Base-by-base conservation (phyloP, 2,329 filamentous ascomycete genomes). In the Hypoxylon sp. region DNA sequence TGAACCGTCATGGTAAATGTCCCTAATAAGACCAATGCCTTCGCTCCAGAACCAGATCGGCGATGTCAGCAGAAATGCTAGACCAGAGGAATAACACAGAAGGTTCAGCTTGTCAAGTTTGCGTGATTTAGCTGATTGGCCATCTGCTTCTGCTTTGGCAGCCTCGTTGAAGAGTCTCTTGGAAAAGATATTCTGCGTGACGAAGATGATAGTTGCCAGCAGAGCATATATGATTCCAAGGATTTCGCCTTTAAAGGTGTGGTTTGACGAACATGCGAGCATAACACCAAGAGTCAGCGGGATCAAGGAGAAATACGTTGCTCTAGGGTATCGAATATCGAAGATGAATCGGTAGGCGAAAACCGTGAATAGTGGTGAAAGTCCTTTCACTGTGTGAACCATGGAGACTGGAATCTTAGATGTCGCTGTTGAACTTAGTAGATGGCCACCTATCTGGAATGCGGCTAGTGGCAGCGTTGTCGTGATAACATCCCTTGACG, bases 101-200 rank as follows among this genome's bases (percentile, higher is more conserved):
- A 99, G 85, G 77, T 99, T 99, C 44, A 99, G 88, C 82, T 99
- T 99, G 82, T 99, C 96, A 17, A 98, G 87, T 81, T 97, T 98
- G 68, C 90, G 89, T 47, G 89, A 87, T 61, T 87, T 87, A 11
- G 85, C 81, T 0, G 87, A 85, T 35, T 85, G 80, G 0, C 88
- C 88, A 59, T 97, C 93, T 6, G 90, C 89, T 80, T 98, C 95
- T 1, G 93, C 92, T 65, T 90, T 90, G 6, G 93, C 91, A 6
- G 93, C 93, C 77, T 98, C 94, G 79, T 98, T 99, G 85, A 99
- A 99, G 8, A 99, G 89, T 72, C 93, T 93, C 81, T 99, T 99
- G 19, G 95, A 98, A 72, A 98, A 97, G 63, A 99, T 99, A 78
- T 99, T 99, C 78, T 99, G 96, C 0, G 94, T 96, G 37, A 99